Evolutionary conservation across 805 yeast species (phyloP), one percentile per base, ranked within the genome.

Genomic region (Candida pseudofarinosa): DNA sequence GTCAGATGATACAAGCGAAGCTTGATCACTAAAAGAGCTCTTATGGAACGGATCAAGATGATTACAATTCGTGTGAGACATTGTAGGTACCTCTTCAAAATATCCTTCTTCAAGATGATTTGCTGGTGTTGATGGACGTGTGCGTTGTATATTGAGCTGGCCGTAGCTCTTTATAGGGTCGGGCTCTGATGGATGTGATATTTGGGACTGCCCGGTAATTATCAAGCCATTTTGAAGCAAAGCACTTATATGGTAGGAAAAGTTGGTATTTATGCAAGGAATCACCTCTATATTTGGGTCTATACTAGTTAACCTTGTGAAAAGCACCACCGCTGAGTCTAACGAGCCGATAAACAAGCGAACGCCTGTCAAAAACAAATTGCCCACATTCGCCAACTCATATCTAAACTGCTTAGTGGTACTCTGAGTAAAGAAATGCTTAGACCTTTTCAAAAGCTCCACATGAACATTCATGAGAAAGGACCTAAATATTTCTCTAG

Each of bases 141-240:
- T 58, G 32, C 43, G 51, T 16, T 51, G 41, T 8, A 62, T 56
- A 1, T 65, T 60, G 10, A 59, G 62, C 13, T 65, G 64, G 37
- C 55, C 57, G 23, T 44, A 40, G 20, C 52, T 55, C 4, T 43
- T 42, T 32, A 37, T 37, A 26, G 62, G 62, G 19, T 49, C 52
- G 1, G 52, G 39, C 19, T 56, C 61, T 14, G 74, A 65, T 1
- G 98, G 98, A 62, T 90, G 98, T 1, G 96, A 88, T 8, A 90
- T 90, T 56, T 89, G 96, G 3, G 91, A 83, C 60, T 90, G 98
- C 10, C 98, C 98, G 0, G 90, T 84, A 30, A 90, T 82, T 2
- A 84, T 69, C 3, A 75, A 69, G 2, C 95, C 96, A 60, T 87
- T 77, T 28, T 67, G 65, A 35, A 90, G 67, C 20, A 76, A 51